These are phyloP conservation scores for Nicotiana sylvestris DNA, from an alignment of 257 asterid species.

Conservation along the genomic window DNA sequence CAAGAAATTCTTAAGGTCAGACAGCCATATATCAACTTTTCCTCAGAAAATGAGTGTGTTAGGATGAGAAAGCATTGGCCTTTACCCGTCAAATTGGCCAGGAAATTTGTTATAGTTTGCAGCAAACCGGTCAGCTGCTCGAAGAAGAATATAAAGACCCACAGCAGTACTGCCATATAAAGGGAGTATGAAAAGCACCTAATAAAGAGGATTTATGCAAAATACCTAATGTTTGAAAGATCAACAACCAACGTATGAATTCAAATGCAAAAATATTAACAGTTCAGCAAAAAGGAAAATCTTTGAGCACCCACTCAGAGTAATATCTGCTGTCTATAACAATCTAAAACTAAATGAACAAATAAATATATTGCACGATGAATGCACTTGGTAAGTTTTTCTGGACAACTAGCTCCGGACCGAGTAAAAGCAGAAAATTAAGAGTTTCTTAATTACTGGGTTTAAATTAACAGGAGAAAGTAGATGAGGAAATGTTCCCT, in stretches of 20 bases:
- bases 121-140: constrained; percentile 88
- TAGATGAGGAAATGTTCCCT: neutral
- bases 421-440: neutral
- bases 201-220: constrained; percentile 14
- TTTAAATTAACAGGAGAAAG: neutral
- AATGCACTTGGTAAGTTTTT: neutral
- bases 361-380: neutral
- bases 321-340: neutral
- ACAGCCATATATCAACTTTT: neutral
- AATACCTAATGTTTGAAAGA: constrained; percentile 12
- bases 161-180: constrained; percentile 57
- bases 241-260: neutral
- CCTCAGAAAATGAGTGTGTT: neutral
- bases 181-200: constrained; percentile 10
- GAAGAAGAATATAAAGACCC: constrained; percentile 84
- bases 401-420: neutral
- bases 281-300: neutral
- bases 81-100: constrained; percentile 92
- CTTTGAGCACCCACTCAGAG: neutral
- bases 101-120: constrained; percentile 83
- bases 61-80: neutral
- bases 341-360: neutral
- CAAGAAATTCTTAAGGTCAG: constrained; percentile 18
- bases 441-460: neutral
- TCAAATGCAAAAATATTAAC: neutral